These are phyloP conservation scores for Ophiocordyceps polyrhachis-furcata DNA, from an alignment of 2,329 filamentous ascomycete genomes.

Conservation along the genomic window DNA sequence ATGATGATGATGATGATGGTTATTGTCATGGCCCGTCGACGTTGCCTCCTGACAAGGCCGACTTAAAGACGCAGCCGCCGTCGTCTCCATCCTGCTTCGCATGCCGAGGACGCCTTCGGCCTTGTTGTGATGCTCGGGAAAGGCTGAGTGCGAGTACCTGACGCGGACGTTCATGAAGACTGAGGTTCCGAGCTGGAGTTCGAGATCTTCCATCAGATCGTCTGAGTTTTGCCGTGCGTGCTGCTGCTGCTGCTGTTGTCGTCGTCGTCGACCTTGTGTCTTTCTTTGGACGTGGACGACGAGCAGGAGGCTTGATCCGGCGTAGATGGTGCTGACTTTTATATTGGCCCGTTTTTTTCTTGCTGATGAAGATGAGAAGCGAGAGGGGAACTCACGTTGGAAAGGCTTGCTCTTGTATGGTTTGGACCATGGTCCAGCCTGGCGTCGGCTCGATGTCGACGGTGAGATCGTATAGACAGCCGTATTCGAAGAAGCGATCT, in stretches of 20 bases:
- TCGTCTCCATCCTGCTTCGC: slow-evolving; percentile 33
- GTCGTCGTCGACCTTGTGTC: slow-evolving; percentile 1
- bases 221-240: slow-evolving; percentile 26
- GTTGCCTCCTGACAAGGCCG: slow-evolving; percentile 11
- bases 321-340: slow-evolving; percentile 18
- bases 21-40: slow-evolving; percentile 30
- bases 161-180: slow-evolving; percentile 33
- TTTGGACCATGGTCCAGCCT: slow-evolving; percentile 23
- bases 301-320: slow-evolving; percentile 26
- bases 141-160: slow-evolving; percentile 37
- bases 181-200: slow-evolving; percentile 32
- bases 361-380: slow-evolving; percentile 1
- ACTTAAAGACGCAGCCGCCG: slow-evolving; percentile 29
- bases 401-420: slow-evolving; percentile 24
- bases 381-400: slow-evolving; percentile 20
- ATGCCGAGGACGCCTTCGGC: slow-evolving; percentile 17
- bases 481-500: slow-evolving; percentile 21
- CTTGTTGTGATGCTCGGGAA: slow-evolving; percentile 17
- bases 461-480: slow-evolving; percentile 28
- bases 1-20: slow-evolving; percentile 24
- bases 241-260: neutral
- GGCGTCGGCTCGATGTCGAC: slow-evolving; percentile 24
- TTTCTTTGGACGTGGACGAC: slow-evolving; percentile 26
- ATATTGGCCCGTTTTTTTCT: slow-evolving; percentile 2
- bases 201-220: slow-evolving; percentile 38